Base-by-base conservation (phyloP, 192 early-diverging fungal genomes). In the Coemansia sp. region DNA sequence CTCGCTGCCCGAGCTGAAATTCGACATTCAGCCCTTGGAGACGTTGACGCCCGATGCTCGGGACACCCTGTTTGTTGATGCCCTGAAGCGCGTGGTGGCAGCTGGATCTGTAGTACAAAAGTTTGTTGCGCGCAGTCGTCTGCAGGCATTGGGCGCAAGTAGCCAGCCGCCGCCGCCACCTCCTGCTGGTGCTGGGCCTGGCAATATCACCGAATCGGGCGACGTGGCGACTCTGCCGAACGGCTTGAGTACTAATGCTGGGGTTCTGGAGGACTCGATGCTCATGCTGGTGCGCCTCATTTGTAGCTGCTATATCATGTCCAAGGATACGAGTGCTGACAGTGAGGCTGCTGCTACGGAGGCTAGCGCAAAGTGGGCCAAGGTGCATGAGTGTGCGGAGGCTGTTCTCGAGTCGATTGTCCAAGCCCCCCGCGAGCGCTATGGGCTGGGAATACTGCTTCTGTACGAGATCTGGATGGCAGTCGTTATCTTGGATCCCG, bases 401-500 rank as follows among this genome's bases (percentile, higher is more conserved):
- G 39, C 51, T 33, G 46, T 82, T 3, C 36, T 82, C 11, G 48
- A 75, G 59, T 46, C 34, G 11, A 82, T 82, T 28, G 34, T 63
- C 0, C 67, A 66, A 4, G 53, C 79, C 0, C 73, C 73, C 1
- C 62, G 73, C 1, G 43, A 67, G 42, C 70, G 48, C 20, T 82
- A 82, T 34, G 39, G 53, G 5, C 59, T 82, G 70, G 73, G 66
- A 3, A 62, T 74, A 28, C 42, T 72, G 34, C 42, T 76, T 9
- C 45, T 82, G 24, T 82, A 82, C 38, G 79, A 82, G 73, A 42
- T 82, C 45, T 82, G 79, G 79, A 68, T 82, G 67, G 67, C 79
- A 10, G 73, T 82, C 0, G 59, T 66, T 10, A 62, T 66, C 23
- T 63, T 70, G 11, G 70, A 82, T 39, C 79, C 73, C 10, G 60